These are phyloP conservation scores for Phytophthora constricta DNA, from an alignment of 352 stramenopile species.

Conservation along the genomic window DNA sequence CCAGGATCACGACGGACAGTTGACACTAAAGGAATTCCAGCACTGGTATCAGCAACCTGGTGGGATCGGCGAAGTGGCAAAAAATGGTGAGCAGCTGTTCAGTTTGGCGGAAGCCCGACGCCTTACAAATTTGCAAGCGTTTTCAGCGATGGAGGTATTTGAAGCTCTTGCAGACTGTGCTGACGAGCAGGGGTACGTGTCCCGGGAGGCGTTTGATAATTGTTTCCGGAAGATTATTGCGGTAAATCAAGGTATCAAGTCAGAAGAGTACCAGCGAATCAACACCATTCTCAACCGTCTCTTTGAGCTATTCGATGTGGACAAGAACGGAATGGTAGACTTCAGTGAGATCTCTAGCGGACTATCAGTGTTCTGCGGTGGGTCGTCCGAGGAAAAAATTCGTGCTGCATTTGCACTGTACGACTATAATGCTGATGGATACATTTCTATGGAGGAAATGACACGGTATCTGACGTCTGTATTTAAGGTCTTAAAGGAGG, in stretches of 20 bases:
- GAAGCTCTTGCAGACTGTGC: slow-evolving; percentile 72
- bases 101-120: slow-evolving; percentile 70
- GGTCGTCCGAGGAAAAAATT: slow-evolving; percentile 79
- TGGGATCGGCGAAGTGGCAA: slow-evolving; percentile 76
- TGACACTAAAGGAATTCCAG: slow-evolving; percentile 89
- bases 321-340: slow-evolving; percentile 88
- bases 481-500: slow-evolving; percentile 86
- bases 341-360: slow-evolving; percentile 89
- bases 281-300: slow-evolving; percentile 77
- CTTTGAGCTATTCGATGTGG: slow-evolving; percentile 85
- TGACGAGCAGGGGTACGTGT: slow-evolving; percentile 76
- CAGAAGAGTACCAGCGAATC: slow-evolving; percentile 69
- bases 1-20: slow-evolving; percentile 69
- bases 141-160: slow-evolving; percentile 82
- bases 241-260: slow-evolving; percentile 54
- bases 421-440: slow-evolving; percentile 87
- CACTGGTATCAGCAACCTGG: slow-evolving; percentile 83
- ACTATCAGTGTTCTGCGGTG: slow-evolving; percentile 85
- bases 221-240: slow-evolving; percentile 83
- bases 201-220: slow-evolving; percentile 72
- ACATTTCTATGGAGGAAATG: slow-evolving; percentile 89
- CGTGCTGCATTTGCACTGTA: slow-evolving; percentile 82
- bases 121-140: slow-evolving; percentile 80
- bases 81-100: slow-evolving; percentile 83
- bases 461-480: slow-evolving; percentile 84